phyloP scores from a whole-genome alignment of 495 filamentous ascomycete species.

The Hamigera avellanea region DNA sequence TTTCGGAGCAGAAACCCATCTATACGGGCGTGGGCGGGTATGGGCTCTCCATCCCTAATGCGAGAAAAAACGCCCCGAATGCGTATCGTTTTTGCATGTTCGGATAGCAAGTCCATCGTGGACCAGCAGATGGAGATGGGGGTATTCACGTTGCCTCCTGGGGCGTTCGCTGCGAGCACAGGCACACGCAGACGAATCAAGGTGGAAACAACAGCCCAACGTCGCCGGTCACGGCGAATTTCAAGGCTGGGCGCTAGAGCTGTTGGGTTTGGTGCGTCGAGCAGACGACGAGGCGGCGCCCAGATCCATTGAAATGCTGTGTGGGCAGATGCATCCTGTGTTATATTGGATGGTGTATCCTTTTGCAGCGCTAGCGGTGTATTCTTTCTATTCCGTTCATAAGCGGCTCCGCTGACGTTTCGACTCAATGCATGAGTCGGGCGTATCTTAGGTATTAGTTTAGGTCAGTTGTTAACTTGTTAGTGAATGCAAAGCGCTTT shows the following conservation, averaged over 20 bases:
- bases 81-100: conserved; percentile 10
- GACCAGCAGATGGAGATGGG: conserved; percentile 11
- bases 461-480: too few species aligned
- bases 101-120: conserved; percentile 6
- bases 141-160: conserved; percentile 1
- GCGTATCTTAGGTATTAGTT: too few species aligned
- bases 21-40: conserved; percentile 34
- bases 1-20: conserved; percentile 33
- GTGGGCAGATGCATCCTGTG: too few species aligned
- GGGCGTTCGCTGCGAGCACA: too few species aligned
- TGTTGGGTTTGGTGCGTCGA: background rate
- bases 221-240: background rate
- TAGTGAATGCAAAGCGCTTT: too few species aligned
- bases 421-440: too few species aligned
- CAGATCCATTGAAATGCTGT: too few species aligned
- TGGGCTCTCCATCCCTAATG: conserved; percentile 7
- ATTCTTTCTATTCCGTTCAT: too few species aligned
- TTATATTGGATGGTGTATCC: too few species aligned
- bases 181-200: background rate
- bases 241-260: background rate
- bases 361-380: too few species aligned
- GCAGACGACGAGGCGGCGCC: background rate
- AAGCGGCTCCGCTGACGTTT: too few species aligned
- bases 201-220: background rate
- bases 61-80: conserved; percentile 6